Evolutionary conservation across 768 basidiomycete genomes (phyloP).

Genomic region (Hortiboletus flavorubellus): DNA sequence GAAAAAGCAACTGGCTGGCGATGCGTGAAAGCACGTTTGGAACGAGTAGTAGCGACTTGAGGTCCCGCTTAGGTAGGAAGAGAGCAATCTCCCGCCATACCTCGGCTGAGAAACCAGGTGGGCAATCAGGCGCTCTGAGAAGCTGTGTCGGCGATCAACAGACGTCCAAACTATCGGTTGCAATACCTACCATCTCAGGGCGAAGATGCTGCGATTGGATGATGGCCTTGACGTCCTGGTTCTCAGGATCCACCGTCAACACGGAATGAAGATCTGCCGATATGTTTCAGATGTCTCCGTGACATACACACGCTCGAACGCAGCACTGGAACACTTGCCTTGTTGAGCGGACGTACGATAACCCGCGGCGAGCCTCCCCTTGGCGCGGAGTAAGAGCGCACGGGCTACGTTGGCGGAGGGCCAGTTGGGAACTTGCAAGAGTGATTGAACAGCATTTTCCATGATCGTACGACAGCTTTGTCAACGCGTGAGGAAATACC

Average conservation of each 20-base stretch:
- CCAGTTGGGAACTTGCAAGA: slow-evolving; percentile 54
- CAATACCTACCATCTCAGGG: slow-evolving; percentile 51
- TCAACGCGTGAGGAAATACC: slow-evolving; percentile 2
- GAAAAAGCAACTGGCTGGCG: slow-evolving; percentile 65
- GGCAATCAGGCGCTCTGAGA: slow-evolving; percentile 38
- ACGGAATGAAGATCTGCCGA: slow-evolving; percentile 62
- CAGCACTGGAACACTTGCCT: slow-evolving; percentile 36
- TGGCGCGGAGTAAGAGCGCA: slow-evolving; percentile 65
- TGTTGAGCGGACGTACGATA: slow-evolving; percentile 61
- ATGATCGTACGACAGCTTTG: slow-evolving; percentile 53
- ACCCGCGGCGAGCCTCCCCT: slow-evolving; percentile 58
- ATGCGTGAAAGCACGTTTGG: slow-evolving; percentile 66
- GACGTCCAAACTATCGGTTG: neutral
- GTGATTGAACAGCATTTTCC: slow-evolving; percentile 74
- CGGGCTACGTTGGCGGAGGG: slow-evolving; percentile 50
- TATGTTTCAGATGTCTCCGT: slow-evolving; percentile 3
- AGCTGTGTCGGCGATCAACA: slow-evolving; percentile 18
- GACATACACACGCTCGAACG: neutral
- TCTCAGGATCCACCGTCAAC: slow-evolving; percentile 59
- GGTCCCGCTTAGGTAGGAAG: slow-evolving; percentile 60
- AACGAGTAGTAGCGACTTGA: slow-evolving; percentile 60
- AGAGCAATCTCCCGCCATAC: slow-evolving; percentile 69
- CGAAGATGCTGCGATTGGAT: slow-evolving; percentile 49
- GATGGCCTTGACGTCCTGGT: slow-evolving; percentile 64
- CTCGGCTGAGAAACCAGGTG: slow-evolving; percentile 60